Base-by-base conservation (phyloP, 202 grass and related monocot genomes). In the Brachypodium distachyon region DNA sequence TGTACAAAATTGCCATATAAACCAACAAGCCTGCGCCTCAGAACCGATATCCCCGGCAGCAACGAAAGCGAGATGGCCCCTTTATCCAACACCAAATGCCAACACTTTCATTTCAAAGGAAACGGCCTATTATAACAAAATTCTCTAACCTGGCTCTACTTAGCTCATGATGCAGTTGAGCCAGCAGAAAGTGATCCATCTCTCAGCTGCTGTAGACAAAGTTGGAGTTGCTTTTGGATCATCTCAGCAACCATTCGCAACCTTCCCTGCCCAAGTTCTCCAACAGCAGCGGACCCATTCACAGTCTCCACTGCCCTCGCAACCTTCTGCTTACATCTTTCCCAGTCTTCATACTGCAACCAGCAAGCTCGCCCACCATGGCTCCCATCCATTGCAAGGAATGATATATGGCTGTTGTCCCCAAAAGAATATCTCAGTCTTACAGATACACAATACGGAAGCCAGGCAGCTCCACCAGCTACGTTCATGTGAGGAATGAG, bases 371-470 rank as follows among this genome's bases (percentile, higher is more conserved):
- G 90, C 19, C 96, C 92, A 29, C 96, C 92, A 76, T 99, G 96
- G 81, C 96, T 99, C 52, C 96, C 92, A 58, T 99, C 82, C 92
- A 93, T 96, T 77, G 81, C 87, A 79, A 95, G 82, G 70, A 85
- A 96, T 27, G 83, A 54, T 65, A 96, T 73, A 70, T 87, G 87
- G 80, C 71, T 81, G 62, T 56, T 93, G 33, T 99, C 96, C 33
- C 92, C 92, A 79, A 99, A 99, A 23, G 90, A 93, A 79, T 87
- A 99, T 75, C 80, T 90, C 56, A 99, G 71, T 51, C 83, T 83
- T 63, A 99, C 92, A 1, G 96, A 99, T 33, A 99, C 78, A 72
- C 96, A 99, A 78, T 99, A 99, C 1, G 96, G 96, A 44, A 99
- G 67, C 96, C 96, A 99, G 4, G 96, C 96, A 6, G 96, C 96